Base-by-base conservation (phyloP, 2,329 filamentous ascomycete species). In the Didymella segeticola region DNA sequence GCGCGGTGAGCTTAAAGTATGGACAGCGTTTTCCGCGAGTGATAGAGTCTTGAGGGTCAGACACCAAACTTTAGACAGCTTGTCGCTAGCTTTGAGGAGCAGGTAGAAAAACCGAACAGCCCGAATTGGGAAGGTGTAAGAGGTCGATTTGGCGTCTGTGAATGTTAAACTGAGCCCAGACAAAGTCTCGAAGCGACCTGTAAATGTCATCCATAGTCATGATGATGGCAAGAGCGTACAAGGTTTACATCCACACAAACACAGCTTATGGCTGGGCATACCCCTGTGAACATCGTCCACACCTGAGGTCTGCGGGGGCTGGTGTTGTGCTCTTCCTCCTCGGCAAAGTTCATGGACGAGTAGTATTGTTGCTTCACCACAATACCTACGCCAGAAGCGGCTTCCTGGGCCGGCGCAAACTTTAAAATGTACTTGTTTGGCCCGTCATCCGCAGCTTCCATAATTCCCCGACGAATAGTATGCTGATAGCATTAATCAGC, bases 1-100 rank as follows among this genome's bases (percentile, higher is more conserved):
- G 27, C 38, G 39, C 43, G 20, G 30, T 34, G 36, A 39, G 51
- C 45, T 42, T 48, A 43, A 47, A 30, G 29, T 14, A 19, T 37
- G 12, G 15, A 33, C 22, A 45, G 31, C 31, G 23, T 43, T 22
- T 48, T 14, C 34, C 9, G 9, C 33, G 8, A 11, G 27, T 43
- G 25, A 22, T 9, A n/a, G 15, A n/a, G 5, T 26, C 9, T 27
- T 17, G 25, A 30, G 4, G 23, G 3, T 22, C 17, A 36, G 36
- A 26, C 37, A 31, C 25, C 23, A 38, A 30, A 8, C 25, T 38
- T 7, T 9, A 20, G 12, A 9, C n/a, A 17, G 14, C 19, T 9
- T 23, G 4, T 19, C 12, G 9, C 9, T n/a, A 41, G 45, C 17
- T 15, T 36, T 22, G 26, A 14, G n/a, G 12, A 22, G 3, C 20